Base-by-base conservation (phyloP, 768 basidiomycete species). In the Mrakia hoshinonis region DNA sequence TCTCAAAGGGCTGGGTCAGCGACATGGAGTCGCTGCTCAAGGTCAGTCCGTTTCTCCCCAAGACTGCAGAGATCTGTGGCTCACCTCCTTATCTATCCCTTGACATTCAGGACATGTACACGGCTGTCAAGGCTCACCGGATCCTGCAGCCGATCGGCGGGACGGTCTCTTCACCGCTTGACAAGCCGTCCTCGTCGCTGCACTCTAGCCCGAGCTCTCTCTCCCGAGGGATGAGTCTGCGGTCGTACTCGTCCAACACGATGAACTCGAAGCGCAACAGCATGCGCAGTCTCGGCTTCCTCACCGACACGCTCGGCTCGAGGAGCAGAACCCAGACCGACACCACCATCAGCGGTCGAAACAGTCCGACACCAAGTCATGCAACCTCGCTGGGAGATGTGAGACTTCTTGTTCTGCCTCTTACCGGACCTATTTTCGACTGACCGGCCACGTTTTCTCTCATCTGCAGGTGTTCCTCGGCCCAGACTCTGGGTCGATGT, bases 281-380 rank as follows among this genome's bases (percentile, higher is more conserved):
- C 77, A 90, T 98, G 58, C 86, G 93, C 24, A 92, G 94, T 0
- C 81, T 92, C 63, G 89, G 90, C 70, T 87, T 89, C 6, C 87
- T 97, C 69, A 81, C 94, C 18, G 69, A 63, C 11, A 61, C 72
- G 18, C 84, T 83, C 58, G 81, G 63, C 20, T 63, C 49, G 22
- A 52, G 47, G 49, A 38, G 61, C 13, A 31, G 58, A 31, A 11
- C 39, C 47, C 47, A 34, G 36, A 86, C 75, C 88, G 87, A 78
- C 89, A 86, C 70, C 51, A 85, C 89, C 13, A 52, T 31, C 70
- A 91, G 94, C 76, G 92, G 95, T 1, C 85, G 92, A 29, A 84
- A 88, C n/a, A 96, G 93, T 78, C 96, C 95, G 7, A 90, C 94
- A 4, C 93, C 94, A 2, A 96, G 92, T 79, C 92, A 89, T 77